Conservation (phyloP, 2,329 filamentous ascomycete species). For the Colletotrichum theobromicola region DNA sequence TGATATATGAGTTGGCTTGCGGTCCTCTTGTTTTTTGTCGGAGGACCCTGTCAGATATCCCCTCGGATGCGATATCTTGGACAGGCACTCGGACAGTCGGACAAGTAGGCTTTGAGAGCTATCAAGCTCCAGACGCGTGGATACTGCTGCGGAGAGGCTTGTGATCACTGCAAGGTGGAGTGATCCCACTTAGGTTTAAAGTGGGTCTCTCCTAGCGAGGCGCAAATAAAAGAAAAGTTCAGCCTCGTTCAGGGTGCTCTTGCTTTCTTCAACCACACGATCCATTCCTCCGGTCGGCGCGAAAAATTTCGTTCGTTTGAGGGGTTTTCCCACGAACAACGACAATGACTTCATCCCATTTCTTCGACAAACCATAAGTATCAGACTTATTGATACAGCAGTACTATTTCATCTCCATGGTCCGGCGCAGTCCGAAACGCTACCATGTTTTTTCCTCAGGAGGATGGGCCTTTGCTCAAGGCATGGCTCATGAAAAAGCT, state of each 20-base stretch:
- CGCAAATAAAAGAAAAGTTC: conserved; percentile 14
- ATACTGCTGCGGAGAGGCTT: background rate
- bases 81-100: background rate
- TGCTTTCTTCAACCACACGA: background rate
- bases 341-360: conserved; percentile 11
- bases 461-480: conserved; percentile 69
- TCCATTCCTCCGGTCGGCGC: background rate
- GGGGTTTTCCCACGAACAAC: conserved; percentile 6
- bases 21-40: background rate
- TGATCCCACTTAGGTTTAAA: conserved; percentile 16
- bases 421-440: background rate
- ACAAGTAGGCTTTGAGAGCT: background rate
- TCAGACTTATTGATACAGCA: conserved; percentile 15
- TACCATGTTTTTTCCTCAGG: conserved; percentile 67
- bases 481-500: conserved; percentile 72
- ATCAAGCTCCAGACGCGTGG: background rate
- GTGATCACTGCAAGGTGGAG: background rate
- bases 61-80: background rate
- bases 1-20: background rate
- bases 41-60: background rate
- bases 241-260: background rate
- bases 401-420: background rate
- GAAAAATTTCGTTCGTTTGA: conserved; percentile 10
- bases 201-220: conserved; percentile 10
- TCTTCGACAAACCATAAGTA: conserved; percentile 2